A percentile compares a stretch with the other conserved stretches of the same genome.
Evolutionary conservation across 2,329 filamentous ascomycete genomes (phyloP).

Genomic region (Fusarium sp.): DNA sequence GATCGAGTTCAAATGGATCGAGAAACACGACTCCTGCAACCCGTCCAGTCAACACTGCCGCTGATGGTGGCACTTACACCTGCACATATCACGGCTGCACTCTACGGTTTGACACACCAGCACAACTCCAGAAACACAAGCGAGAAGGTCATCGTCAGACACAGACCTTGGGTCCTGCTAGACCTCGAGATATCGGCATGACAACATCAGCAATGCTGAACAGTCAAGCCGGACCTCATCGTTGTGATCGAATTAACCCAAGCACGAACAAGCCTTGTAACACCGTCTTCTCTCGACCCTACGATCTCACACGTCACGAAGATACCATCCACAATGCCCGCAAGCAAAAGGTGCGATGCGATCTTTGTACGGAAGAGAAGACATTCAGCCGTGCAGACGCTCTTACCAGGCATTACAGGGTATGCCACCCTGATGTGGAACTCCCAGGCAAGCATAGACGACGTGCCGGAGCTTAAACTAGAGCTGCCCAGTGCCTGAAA

Average conservation of each 20-base stretch:
- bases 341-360: slow-evolving; percentile 94
- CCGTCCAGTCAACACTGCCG: slow-evolving; percentile 71
- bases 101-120: slow-evolving; percentile 86
- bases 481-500: slow-evolving; percentile 1
- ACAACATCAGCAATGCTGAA: slow-evolving; percentile 71
- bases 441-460: slow-evolving; percentile 37
- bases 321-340: slow-evolving; percentile 96
- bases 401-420: slow-evolving; percentile 91
- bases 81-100: slow-evolving; percentile 95
- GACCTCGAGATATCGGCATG: slow-evolving; percentile 53
- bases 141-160: slow-evolving; percentile 88
- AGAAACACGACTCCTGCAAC: slow-evolving; percentile 48
- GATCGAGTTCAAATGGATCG: slow-evolving; percentile 53
- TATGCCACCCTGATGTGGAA: slow-evolving; percentile 77
- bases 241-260: slow-evolving; percentile 92
- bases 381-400: slow-evolving; percentile 97
- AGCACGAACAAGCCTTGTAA: slow-evolving; percentile 95
- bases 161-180: slow-evolving; percentile 55
- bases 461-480: slow-evolving; percentile 25
- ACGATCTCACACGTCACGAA: slow-evolving; percentile 95
- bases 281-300: slow-evolving; percentile 92
- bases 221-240: slow-evolving; percentile 92
- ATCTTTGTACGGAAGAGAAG: slow-evolving; percentile 94
- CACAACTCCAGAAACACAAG: slow-evolving; percentile 93
- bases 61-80: slow-evolving; percentile 90